Percentiles rank a stretch among this genome's conserved stretches.
phyloP scores from a whole-genome alignment of 441 rosid genomes.

The Populus tomentosa region DNA sequence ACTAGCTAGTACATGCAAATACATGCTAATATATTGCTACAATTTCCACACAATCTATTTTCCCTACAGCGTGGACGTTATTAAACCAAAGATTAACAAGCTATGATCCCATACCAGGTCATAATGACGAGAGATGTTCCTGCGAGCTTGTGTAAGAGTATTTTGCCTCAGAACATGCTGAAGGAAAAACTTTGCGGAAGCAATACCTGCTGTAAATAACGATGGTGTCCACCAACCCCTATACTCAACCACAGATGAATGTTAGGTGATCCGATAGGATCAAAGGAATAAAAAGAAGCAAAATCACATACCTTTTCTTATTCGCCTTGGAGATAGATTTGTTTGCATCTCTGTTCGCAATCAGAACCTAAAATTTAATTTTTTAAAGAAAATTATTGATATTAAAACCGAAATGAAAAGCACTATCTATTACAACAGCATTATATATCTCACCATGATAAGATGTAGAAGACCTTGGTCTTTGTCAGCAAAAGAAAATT shows the following conservation, averaged over 20 bases:
- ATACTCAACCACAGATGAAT: neutral
- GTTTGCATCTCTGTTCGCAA: constrained; percentile 57
- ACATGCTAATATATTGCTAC: no score
- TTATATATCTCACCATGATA: constrained; percentile 46
- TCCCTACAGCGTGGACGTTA: no score
- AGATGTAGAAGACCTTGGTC: constrained; percentile 67
- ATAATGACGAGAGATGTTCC: constrained; percentile 89
- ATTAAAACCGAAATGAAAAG: no score
- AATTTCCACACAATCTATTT: no score
- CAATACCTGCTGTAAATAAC: constrained; percentile 61
- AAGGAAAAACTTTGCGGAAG: constrained; percentile 70
- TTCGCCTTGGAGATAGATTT: constrained; percentile 31
- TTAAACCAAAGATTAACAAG: neutral
- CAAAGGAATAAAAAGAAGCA: no score
- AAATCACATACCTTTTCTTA: constrained; percentile 50
- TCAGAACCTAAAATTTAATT: constrained; percentile 57
- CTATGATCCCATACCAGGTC: constrained; percentile 54
- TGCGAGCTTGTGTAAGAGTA: constrained; percentile 54
- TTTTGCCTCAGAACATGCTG: constrained; percentile 25
- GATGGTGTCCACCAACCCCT: constrained; percentile 99
- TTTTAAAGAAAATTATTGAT: no score
- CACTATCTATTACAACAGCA: neutral
- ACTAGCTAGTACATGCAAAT: no score
- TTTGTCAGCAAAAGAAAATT: constrained; percentile 71
- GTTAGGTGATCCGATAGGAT: neutral